phyloP scores from a whole-genome alignment of 495 filamentous ascomycete genomes.

The Haplographium delicatum region DNA sequence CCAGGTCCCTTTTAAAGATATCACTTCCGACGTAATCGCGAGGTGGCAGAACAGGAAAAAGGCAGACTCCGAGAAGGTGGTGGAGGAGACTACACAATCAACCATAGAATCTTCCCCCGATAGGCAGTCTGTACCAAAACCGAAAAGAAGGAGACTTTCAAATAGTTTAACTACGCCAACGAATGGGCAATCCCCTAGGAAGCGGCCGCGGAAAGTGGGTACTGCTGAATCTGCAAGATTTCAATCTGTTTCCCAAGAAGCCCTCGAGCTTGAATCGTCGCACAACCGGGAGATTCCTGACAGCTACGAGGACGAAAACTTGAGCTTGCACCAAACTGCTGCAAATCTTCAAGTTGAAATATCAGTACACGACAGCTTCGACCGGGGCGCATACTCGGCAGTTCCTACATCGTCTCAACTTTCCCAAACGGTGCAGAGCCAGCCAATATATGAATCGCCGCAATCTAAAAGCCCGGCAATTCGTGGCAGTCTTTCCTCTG shows the following conservation, averaged over 20 bases:
- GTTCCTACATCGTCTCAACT: slow-evolving; percentile 10
- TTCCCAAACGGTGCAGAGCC: background rate
- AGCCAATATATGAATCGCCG: background rate
- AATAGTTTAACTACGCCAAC: background rate
- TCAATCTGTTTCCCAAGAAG: slow-evolving; percentile 12
- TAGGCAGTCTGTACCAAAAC: slow-evolving; percentile 7
- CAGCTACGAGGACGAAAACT: slow-evolving; percentile 24
- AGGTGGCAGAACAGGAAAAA: slow-evolving; percentile 17
- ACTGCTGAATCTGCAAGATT: slow-evolving; percentile 11
- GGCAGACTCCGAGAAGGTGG: background rate
- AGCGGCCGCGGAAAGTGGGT: slow-evolving; percentile 8
- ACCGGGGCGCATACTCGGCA: slow-evolving; percentile 15
- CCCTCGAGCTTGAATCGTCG: background rate
- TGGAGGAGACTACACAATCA: background rate
- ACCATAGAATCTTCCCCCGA: background rate
- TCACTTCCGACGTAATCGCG: slow-evolving; percentile 6
- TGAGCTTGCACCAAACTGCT: background rate
- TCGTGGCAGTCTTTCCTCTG: background rate
- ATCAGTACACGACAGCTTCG: slow-evolving; percentile 8
- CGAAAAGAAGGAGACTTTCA: slow-evolving; percentile 14
- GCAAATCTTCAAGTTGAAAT: slow-evolving; percentile 12
- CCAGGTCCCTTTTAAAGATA: slow-evolving; percentile 17
- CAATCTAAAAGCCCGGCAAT: background rate
- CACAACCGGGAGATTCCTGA: slow-evolving; percentile 17
- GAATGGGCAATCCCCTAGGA: background rate